Conservation (phyloP, 345 rosid genomes). For the Isatis tinctoria region DNA sequence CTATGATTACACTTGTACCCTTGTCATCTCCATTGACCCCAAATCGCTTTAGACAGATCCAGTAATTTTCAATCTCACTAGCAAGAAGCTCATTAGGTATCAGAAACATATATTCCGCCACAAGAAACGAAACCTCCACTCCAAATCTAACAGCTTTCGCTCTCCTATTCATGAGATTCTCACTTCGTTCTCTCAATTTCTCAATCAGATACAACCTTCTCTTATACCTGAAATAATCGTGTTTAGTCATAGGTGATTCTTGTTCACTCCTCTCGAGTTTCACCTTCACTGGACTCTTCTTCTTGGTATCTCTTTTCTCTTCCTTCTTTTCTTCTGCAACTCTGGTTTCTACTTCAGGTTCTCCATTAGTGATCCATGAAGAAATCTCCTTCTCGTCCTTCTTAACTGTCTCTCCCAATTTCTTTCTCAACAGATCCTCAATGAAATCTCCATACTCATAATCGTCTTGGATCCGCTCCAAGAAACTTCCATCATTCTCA, state of each 20-base stretch:
- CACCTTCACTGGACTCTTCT: neutral
- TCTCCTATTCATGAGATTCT: neutral
- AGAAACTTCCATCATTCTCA: slow-evolving; percentile 12
- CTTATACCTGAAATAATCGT: neutral
- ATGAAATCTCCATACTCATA: neutral
- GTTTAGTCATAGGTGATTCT: neutral
- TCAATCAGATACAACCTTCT: neutral
- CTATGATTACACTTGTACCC: slow-evolving; percentile 4
- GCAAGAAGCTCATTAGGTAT: slow-evolving; percentile 3
- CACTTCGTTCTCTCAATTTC: neutral
- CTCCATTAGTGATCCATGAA: slow-evolving; percentile 4
- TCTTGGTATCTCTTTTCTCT: neutral
- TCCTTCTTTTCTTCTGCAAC: neutral
- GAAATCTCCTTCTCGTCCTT: neutral
- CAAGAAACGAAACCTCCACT: slow-evolving; percentile 2
- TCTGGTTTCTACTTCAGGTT: neutral
- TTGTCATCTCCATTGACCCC: neutral
- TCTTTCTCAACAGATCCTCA: neutral
- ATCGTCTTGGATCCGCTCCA: neutral
- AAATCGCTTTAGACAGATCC: neutral
- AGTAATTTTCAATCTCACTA: neutral
- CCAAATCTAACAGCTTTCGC: neutral
- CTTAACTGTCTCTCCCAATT: neutral
- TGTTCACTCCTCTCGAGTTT: neutral
- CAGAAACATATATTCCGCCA: slow-evolving; percentile 14